Evolutionary conservation across 768 basidiomycete genomes (phyloP), one percentile per base, ranked within the genome.

Genomic region (Panus rudis): DNA sequence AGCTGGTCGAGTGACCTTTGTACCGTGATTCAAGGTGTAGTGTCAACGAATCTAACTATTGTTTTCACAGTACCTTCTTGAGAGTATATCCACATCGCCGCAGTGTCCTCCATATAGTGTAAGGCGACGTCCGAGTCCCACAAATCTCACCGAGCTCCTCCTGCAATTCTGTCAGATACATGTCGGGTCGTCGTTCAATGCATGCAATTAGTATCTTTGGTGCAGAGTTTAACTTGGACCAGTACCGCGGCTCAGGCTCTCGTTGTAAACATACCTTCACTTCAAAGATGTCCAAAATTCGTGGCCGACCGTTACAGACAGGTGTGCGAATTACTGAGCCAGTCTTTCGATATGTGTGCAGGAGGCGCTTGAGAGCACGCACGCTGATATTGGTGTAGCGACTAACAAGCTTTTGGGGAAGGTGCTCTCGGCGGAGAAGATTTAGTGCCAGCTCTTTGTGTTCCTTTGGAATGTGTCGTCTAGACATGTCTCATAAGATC

Each of bases 91-190:
- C 56, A 19, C 44, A 41, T 3, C 53, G 50, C 10, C 43, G 35
- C 16, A 64, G 45, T 3, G 57, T 33, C 6, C 53, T 28, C 48
- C 52, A 56, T 10, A 65, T 55, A 5, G 62, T 63, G 8, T 50
- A 27, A 6, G 19, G 34, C 2, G 53, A 54, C 4, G 59, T 61
- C 12, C 24, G 13, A 3, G 53, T 34, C 2, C 55, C 59, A 34
- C 48, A 53, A 2, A 20, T 42, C 5, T 49, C 51, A 22, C 32
- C 20, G 7, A 65, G 48, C 10, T 45, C 41, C 0, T 51, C 39
- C 37, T 52, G 58, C 14, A 66, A 40, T 50, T 67, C 65, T 22
- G 52, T 41, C 4, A 64, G 52, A 22, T 50, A 59, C 16, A 58
- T 54, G 41, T 64, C 60, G 16, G 59, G 61, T 17, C 20, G 27